Percentiles rank a stretch among this genome's conserved stretches.
phyloP scores from a whole-genome alignment of 192 early-diverging fungal species.

The Powellomyces hirtus region DNA sequence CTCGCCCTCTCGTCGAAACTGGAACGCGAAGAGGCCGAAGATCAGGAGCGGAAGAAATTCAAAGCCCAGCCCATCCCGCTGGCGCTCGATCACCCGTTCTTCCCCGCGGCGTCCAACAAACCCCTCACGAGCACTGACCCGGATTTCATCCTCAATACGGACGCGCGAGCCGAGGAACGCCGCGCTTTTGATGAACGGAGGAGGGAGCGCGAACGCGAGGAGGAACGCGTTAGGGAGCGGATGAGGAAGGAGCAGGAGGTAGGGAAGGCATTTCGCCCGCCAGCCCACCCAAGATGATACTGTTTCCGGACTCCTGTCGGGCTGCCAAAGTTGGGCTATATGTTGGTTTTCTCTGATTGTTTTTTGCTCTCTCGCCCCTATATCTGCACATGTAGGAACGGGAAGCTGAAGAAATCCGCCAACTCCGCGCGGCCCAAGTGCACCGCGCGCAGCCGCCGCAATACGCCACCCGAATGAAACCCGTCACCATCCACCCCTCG shows the following conservation, averaged over 20 bases:
- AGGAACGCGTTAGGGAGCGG: slow-evolving; percentile 53
- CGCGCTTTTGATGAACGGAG: slow-evolving; percentile 58
- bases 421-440: slow-evolving; percentile 49
- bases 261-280: not conserved
- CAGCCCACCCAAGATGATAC: not conserved
- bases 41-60: slow-evolving; percentile 39
- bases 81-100: slow-evolving; percentile 49
- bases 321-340: not conserved
- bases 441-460: slow-evolving; percentile 65
- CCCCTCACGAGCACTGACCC: slow-evolving; percentile 51
- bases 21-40: slow-evolving; percentile 30
- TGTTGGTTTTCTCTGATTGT: not conserved
- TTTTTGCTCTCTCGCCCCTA: not conserved
- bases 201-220: slow-evolving; percentile 49
- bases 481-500: slow-evolving; percentile 52
- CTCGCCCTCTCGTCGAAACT: slow-evolving; percentile 39
- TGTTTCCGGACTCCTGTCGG: not conserved
- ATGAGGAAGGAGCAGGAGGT: slow-evolving; percentile 50
- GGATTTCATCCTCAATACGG: slow-evolving; percentile 48
- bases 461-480: slow-evolving; percentile 37
- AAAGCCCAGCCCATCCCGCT: slow-evolving; percentile 59
- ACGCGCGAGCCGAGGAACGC: slow-evolving; percentile 65
- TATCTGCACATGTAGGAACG: slow-evolving; percentile 36
- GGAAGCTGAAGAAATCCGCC: slow-evolving; percentile 55
- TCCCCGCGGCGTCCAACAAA: slow-evolving; percentile 51